Evolutionary conservation across 2,329 filamentous ascomycete genomes (phyloP), one percentile per base, ranked within the genome.

Genomic region (Trichoderma sp.): DNA sequence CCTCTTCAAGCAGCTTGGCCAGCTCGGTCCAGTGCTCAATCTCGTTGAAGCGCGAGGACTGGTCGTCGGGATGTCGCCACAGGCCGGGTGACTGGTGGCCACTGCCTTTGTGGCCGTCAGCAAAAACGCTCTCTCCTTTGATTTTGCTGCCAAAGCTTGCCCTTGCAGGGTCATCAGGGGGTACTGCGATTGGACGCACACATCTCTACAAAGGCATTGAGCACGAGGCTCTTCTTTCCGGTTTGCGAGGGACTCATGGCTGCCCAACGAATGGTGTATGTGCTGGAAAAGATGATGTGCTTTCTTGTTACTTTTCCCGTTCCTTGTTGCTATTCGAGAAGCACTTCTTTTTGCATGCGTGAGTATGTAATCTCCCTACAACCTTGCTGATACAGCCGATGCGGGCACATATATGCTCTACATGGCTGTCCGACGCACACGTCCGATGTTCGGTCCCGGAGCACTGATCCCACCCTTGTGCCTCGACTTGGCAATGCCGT

Each of bases 1-100:
- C 69, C 51, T 67, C 76, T 69, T 89, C 86, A 1, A 88, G 80
- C 1, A 85, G 75, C 68, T 86, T 79, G 0, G 86, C 87, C 0
- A 90, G 75, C 58, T 85, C 79, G 0, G 83, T 80, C 87, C 87
- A 90, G 66, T 88, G 84, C 6, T 84, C 77, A 41, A 88, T 77
- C 28, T 83, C 79, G 67, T 86, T 86, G 74, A 90, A 90, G 19
- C 83, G 76, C 68, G 81, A 81, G 1, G 87, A 89, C 68, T 84
- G 78, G 68, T 91, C 88, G 17, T 85, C 79, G 1, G 88, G 88
- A 69, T 90, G 88, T 43, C 82, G 80, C 88, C 87, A 81, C 21
- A 81, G 70, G 1, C 78, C 77, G 5, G 80, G 80, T 1, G 79
- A 81, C 68, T 83, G 80, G 63, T 83, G 81, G 3, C 80, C 80